Conservation (phyloP, 805 yeast species). For the Komagataella pseudopastoris region DNA sequence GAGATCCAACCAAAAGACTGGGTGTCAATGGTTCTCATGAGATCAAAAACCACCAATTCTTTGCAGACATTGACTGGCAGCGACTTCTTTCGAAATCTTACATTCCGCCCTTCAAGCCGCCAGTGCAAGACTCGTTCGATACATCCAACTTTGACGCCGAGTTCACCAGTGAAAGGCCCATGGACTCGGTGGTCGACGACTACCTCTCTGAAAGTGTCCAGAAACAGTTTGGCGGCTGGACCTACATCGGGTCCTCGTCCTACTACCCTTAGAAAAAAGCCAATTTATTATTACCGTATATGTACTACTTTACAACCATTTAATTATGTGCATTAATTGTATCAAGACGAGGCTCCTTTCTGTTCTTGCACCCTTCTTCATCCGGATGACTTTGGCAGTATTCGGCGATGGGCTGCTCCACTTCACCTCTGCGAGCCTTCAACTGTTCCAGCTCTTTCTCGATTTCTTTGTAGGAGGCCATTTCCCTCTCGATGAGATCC, state of each 20-base stretch:
- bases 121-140: slow-evolving; percentile 73
- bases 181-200: slow-evolving; percentile 91
- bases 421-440: neutral
- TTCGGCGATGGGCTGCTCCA: slow-evolving; percentile 1
- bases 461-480: slow-evolving; percentile 3
- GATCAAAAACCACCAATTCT: slow-evolving; percentile 75
- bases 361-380: neutral
- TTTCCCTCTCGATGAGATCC: slow-evolving; percentile 2
- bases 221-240: slow-evolving; percentile 98
- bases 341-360: neutral
- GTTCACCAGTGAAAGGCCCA: slow-evolving; percentile 86
- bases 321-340: neutral
- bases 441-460: slow-evolving; percentile 3
- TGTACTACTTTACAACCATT: slow-evolving; percentile 24
- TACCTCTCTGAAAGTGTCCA: slow-evolving; percentile 90
- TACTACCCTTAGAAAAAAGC: slow-evolving; percentile 8
- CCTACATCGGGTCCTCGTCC: slow-evolving; percentile 50
- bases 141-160: slow-evolving; percentile 90
- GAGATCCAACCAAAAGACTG: slow-evolving; percentile 75
- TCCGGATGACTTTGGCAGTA: neutral
- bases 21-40: slow-evolving; percentile 74
- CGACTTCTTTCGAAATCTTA: slow-evolving; percentile 75
- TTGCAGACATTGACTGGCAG: slow-evolving; percentile 82
- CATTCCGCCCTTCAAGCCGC: slow-evolving; percentile 91
- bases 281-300: neutral